A percentile compares a stretch with the other conserved stretches of the same genome.
Evolutionary conservation across 805 yeast species (phyloP).

Genomic region (Allodekkera sacchari): DNA sequence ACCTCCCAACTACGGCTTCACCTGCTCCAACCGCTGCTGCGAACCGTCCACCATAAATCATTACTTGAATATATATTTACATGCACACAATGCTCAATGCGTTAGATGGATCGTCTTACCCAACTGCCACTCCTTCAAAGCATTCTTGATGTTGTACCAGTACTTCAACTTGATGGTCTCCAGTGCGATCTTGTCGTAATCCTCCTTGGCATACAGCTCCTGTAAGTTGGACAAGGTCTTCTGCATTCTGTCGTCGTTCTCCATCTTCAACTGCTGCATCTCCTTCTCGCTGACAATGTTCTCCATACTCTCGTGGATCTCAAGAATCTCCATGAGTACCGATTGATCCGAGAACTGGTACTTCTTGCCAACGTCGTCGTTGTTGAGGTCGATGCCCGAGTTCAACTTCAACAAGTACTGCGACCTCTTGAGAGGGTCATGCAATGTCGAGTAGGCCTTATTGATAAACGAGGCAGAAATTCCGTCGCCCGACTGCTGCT

Average conservation of each 20-base stretch:
- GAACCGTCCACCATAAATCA: no score
- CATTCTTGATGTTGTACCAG: conserved; percentile 71
- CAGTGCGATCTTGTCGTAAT: conserved; percentile 52
- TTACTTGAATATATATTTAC: no score
- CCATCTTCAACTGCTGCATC: conserved; percentile 39
- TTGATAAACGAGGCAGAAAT: conserved; percentile 54
- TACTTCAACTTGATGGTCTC: conserved; percentile 71
- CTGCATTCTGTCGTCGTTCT: conserved; percentile 50
- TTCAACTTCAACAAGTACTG: conserved; percentile 42
- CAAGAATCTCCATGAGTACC: conserved; percentile 68
- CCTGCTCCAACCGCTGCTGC: neutral
- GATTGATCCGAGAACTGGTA: conserved; percentile 34
- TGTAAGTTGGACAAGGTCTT: conserved; percentile 37
- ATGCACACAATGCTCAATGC: no score
- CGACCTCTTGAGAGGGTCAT: conserved; percentile 63
- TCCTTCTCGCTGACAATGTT: conserved; percentile 54
- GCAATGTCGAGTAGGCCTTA: conserved; percentile 66
- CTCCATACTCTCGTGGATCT: conserved; percentile 77
- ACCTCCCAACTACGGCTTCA: no score
- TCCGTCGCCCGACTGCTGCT: conserved; percentile 12
- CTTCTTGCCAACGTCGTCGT: conserved; percentile 45
- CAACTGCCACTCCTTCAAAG: conserved; percentile 71
- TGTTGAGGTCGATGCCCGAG: conserved; percentile 44
- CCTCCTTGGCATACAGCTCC: conserved; percentile 34
- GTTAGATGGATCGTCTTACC: conserved; percentile 58